A percentile compares a stretch with the other conserved stretches of the same genome.
These are phyloP conservation scores for Epichloe sp. DNA, from an alignment of 2,329 filamentous ascomycete species.

Conservation along the genomic window DNA sequence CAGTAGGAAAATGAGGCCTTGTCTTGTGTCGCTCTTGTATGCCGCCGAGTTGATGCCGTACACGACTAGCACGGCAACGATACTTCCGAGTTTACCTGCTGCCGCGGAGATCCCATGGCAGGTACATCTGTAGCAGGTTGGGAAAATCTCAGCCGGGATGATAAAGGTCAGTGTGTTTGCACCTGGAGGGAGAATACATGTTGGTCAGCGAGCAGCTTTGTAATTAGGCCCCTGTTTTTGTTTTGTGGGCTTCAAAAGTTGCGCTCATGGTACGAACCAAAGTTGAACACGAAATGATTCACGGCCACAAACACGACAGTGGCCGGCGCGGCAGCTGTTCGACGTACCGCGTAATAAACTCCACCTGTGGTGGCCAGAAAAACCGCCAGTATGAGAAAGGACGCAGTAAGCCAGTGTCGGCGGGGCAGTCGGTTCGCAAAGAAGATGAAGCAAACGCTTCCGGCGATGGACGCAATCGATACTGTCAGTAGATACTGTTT, in stretches of 20 bases:
- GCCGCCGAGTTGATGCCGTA: conserved; percentile 34
- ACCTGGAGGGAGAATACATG: conserved; percentile 18
- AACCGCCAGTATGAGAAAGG: conserved; percentile 32
- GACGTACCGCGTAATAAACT: conserved; percentile 35
- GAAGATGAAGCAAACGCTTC: conserved; percentile 34
- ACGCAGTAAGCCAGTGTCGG: conserved; percentile 35
- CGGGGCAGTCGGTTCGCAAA: conserved; percentile 34
- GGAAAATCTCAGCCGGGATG: conserved; percentile 51
- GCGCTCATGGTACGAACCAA: conserved; percentile 24
- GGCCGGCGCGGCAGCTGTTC: conserved; percentile 26
- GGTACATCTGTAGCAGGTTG: conserved; percentile 48
- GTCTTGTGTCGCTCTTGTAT: conserved; percentile 27
- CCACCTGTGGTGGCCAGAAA: conserved; percentile 36
- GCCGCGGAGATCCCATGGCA: conserved; percentile 51
- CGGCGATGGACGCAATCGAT: conserved; percentile 36
- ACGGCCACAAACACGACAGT: conserved; percentile 38
- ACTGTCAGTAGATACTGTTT: conserved; percentile 40
- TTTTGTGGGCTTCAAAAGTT: neutral
- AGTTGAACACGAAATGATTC: conserved; percentile 42
- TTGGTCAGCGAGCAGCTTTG: neutral
- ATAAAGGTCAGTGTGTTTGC: conserved; percentile 52
- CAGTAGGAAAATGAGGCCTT: conserved; percentile 36
- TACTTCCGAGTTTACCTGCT: conserved; percentile 43
- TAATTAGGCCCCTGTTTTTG: neutral
- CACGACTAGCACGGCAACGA: conserved; percentile 36